These are phyloP conservation scores for Heterobasidion annosum DNA, from an alignment of 1,284 basidiomycete species.

Conservation along the genomic window DNA sequence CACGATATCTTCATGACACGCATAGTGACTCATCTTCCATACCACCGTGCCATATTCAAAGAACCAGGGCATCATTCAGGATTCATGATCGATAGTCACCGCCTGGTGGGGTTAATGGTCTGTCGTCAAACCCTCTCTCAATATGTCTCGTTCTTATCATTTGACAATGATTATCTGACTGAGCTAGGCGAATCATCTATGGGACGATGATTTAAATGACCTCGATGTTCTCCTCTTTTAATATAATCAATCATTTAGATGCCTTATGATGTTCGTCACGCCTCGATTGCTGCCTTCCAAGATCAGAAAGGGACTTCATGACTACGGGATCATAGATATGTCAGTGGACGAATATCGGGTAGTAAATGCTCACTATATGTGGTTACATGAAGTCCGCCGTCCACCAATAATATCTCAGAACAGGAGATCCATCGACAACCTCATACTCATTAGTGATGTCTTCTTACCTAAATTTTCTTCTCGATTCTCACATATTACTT, in stretches of 20 bases:
- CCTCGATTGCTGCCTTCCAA: no score
- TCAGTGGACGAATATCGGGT: no score
- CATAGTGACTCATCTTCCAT: slow-evolving; percentile 7
- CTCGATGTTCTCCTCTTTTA: background rate
- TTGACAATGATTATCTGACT: background rate
- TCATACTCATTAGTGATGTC: no score
- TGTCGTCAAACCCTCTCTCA: background rate
- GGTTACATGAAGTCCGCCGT: no score
- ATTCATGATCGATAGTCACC: slow-evolving; percentile 10
- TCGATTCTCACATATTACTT: no score
- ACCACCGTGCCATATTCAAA: slow-evolving; percentile 3
- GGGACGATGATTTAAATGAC: background rate
- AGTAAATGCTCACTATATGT: no score
- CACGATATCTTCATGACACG: background rate
- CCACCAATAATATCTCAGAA: no score
- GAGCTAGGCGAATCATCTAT: background rate
- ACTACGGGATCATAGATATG: no score
- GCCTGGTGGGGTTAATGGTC: slow-evolving; percentile 9
- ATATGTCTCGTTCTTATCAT: background rate
- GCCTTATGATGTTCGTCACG: no score
- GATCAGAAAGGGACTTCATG: no score
- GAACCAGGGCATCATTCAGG: slow-evolving; percentile 5
- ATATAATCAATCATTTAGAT: background rate
- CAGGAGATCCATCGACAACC: no score
- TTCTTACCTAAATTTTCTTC: no score